These are phyloP conservation scores for Canavalia ensiformis DNA, from an alignment of 306 rosid genomes.

Conservation along the genomic window DNA sequence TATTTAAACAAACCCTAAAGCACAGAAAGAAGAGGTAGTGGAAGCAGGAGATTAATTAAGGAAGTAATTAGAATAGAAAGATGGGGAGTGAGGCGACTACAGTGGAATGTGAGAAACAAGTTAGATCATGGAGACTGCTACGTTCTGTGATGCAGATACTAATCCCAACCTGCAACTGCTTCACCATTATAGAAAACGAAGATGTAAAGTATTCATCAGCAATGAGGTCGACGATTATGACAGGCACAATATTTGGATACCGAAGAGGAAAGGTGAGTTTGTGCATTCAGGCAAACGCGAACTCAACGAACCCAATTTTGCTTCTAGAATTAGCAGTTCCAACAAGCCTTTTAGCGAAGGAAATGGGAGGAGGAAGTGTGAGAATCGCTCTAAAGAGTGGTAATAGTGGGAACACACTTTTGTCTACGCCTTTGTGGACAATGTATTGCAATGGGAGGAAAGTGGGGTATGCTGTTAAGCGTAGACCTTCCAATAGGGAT, in stretches of 20 bases:
- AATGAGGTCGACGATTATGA: constrained; percentile 48
- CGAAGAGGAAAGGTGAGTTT: constrained; percentile 74
- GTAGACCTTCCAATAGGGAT: constrained; percentile 56
- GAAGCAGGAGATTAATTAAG: not conserved
- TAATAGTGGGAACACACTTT: constrained; percentile 21
- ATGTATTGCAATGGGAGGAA: constrained; percentile 77
- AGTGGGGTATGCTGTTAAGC: constrained; percentile 73
- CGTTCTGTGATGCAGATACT: constrained; percentile 76
- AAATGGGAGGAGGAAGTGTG: constrained; percentile 75
- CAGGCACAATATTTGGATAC: constrained; percentile 82
- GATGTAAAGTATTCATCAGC: not conserved
- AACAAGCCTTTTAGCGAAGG: constrained; percentile 70
- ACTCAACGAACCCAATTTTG: constrained; percentile 65
- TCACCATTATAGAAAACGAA: constrained; percentile 50
- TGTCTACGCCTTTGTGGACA: constrained; percentile 75
- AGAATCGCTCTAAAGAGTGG: constrained; percentile 71
- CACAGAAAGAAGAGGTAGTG: not conserved
- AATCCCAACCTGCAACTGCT: constrained; percentile 75
- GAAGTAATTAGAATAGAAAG: constrained; percentile 18
- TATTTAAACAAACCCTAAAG: constrained; percentile 52
- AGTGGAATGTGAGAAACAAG: constrained; percentile 94
- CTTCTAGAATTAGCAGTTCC: constrained; percentile 76
- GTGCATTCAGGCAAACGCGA: constrained; percentile 67
- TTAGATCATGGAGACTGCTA: constrained; percentile 87
- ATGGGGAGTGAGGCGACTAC: constrained; percentile 57